phyloP scores from a whole-genome alignment of 2,329 filamentous ascomycete genomes.

The Fusarium citri region DNA sequence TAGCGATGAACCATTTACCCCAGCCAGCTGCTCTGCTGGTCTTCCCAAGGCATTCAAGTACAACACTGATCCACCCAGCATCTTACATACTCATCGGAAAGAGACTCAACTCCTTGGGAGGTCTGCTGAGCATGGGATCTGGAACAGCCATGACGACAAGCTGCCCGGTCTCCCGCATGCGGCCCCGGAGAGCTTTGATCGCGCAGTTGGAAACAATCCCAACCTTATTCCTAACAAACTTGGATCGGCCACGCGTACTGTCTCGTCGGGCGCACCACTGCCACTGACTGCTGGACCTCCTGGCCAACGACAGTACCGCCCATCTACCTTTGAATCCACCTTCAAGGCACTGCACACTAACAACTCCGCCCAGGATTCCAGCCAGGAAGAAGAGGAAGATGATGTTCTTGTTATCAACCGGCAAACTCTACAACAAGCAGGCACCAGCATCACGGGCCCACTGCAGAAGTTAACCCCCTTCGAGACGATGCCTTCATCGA shows the following conservation, averaged over 20 bases:
- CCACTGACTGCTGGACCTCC: slow-evolving; percentile 67
- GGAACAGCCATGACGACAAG: slow-evolving; percentile 13
- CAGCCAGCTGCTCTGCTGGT: slow-evolving; percentile 9
- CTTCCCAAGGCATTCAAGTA: slow-evolving; percentile 21
- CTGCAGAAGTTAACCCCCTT: slow-evolving; percentile 16
- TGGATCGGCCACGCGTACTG: slow-evolving; percentile 43
- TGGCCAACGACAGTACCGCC: slow-evolving; percentile 62
- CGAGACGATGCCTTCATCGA: slow-evolving; percentile 7
- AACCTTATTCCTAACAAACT: slow-evolving; percentile 24
- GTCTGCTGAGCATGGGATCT: slow-evolving; percentile 19
- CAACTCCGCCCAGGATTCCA: slow-evolving; percentile 34
- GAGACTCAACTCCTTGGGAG: slow-evolving; percentile 26
- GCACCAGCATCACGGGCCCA: slow-evolving; percentile 36
- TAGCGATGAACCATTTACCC: slow-evolving; percentile 26
- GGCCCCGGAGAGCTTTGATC: slow-evolving; percentile 22
- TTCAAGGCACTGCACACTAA: slow-evolving; percentile 51
- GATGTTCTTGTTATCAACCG: slow-evolving; percentile 39
- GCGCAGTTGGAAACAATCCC: slow-evolving; percentile 25
- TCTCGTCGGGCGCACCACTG: slow-evolving; percentile 57
- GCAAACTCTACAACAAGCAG: slow-evolving; percentile 39
- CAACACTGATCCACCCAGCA: slow-evolving; percentile 1
- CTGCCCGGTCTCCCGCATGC: slow-evolving; percentile 13
- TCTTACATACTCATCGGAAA: slow-evolving; percentile 12
- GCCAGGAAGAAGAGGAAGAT: slow-evolving; percentile 46
- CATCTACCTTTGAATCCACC: slow-evolving; percentile 57